These are phyloP conservation scores for Dipodascus albidus DNA, from an alignment of 805 yeast species.

Conservation along the genomic window DNA sequence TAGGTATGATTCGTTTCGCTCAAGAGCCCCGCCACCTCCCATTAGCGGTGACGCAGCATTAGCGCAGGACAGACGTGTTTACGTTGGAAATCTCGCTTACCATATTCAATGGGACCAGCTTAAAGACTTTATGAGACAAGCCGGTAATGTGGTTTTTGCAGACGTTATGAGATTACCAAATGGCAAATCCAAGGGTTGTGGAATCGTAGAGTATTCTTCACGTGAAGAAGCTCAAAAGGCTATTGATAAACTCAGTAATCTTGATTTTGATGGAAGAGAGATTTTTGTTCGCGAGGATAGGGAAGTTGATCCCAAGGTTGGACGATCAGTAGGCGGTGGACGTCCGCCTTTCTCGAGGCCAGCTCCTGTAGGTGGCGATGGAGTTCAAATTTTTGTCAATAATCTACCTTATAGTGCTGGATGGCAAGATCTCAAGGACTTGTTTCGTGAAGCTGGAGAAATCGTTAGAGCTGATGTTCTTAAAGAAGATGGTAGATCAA, in stretches of 20 bases:
- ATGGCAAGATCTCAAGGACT: constrained; percentile 80
- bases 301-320: constrained; percentile 23
- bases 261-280: constrained; percentile 57
- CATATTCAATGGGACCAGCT: constrained; percentile 29
- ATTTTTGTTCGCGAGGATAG: constrained; percentile 83
- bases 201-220: constrained; percentile 67
- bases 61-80: constrained; percentile 30
- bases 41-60: neutral
- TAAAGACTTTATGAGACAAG: constrained; percentile 29
- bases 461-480: constrained; percentile 74
- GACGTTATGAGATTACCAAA: constrained; percentile 74
- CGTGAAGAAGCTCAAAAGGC: constrained; percentile 61
- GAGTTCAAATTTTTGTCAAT: constrained; percentile 54
- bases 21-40: neutral
- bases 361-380: constrained; percentile 12
- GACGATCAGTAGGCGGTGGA: constrained; percentile 17
- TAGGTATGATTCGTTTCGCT: neutral
- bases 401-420: constrained; percentile 72
- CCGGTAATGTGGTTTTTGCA: constrained; percentile 64
- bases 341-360: constrained; percentile 2
- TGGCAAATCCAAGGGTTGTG: constrained; percentile 45
- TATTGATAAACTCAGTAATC: constrained; percentile 55
- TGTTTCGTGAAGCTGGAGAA: constrained; percentile 66
- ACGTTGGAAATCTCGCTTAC: constrained; percentile 32
- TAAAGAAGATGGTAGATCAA: constrained; percentile 61